Evolutionary conservation across 352 stramenopile genomes (phyloP).

Genomic region (Blastocystis hominis): DNA sequence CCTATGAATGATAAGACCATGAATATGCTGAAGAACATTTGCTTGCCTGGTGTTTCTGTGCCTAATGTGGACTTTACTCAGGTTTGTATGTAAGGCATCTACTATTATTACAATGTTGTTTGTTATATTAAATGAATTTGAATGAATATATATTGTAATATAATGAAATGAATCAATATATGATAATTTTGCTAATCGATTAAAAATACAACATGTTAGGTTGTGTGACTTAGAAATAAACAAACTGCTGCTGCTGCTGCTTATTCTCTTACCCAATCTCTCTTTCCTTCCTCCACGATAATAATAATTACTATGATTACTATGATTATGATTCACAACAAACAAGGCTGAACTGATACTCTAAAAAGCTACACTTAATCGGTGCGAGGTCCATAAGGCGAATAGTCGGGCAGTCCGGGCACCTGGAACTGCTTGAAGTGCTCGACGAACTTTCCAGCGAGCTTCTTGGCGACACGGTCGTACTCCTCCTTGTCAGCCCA

Average conservation of each 20-base stretch:
- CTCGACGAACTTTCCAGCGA: constrained; percentile 70
- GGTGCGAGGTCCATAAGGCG: constrained; percentile 77
- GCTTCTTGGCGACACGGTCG: constrained; percentile 69
- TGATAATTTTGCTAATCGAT: too few species aligned
- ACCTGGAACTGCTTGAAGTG: constrained; percentile 77
- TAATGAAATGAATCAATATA: too few species aligned
- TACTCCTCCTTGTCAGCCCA: constrained; percentile 73
- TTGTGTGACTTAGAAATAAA: too few species aligned
- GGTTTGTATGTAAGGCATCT: constrained; percentile 39
- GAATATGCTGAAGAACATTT: constrained; percentile 55
- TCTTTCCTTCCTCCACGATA: too few species aligned
- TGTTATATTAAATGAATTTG: neutral
- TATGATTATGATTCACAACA: too few species aligned
- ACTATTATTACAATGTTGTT: neutral
- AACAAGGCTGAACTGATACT: neutral
- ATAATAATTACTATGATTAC: too few species aligned
- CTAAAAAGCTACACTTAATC: neutral
- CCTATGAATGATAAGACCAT: constrained; percentile 8
- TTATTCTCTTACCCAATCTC: too few species aligned
- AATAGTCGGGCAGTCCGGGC: constrained; percentile 82
- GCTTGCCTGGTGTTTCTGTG: constrained; percentile 22
- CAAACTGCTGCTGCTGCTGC: too few species aligned
- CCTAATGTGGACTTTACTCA: constrained; percentile 18
- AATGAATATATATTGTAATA: too few species aligned
- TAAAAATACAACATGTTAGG: too few species aligned